Evolutionary conservation across 345 rosid species (phyloP).

Genomic region (Linum lewisii): DNA sequence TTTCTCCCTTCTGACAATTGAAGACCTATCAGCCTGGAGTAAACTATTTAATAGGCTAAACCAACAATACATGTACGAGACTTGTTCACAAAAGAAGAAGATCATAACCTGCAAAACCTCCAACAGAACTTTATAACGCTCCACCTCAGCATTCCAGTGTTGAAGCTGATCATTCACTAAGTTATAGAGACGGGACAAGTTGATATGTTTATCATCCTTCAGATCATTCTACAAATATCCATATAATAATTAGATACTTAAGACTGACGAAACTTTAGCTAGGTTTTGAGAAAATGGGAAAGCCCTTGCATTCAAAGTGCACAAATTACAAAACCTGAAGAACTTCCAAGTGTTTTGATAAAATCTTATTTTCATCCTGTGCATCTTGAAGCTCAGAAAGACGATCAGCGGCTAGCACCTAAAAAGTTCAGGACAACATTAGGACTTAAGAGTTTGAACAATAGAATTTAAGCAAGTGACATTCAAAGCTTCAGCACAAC

Average conservation of each 20-base stretch:
- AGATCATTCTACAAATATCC: constrained; percentile 48
- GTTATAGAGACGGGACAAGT: constrained; percentile 52
- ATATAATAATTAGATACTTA: constrained; percentile 13
- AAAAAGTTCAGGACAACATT: constrained; percentile 20
- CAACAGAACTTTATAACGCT: constrained; percentile 47
- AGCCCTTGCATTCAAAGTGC: constrained; percentile 7
- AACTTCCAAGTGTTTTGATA: constrained; percentile 65
- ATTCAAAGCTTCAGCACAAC: not conserved
- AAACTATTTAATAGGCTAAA: constrained; percentile 19
- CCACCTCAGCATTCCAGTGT: constrained; percentile 69
- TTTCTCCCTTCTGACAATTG: constrained; percentile 65
- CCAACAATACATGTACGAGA: constrained; percentile 11
- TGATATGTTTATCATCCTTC: constrained; percentile 70
- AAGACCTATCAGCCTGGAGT: constrained; percentile 71
- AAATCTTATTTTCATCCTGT: constrained; percentile 46
- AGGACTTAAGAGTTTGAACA: constrained; percentile 1
- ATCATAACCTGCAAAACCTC: constrained; percentile 65
- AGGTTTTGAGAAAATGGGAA: constrained; percentile 9
- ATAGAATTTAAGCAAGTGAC: constrained; percentile 3
- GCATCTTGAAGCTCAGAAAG: constrained; percentile 78
- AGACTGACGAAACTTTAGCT: not conserved
- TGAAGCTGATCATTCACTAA: constrained; percentile 72
- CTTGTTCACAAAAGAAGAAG: constrained; percentile 11
- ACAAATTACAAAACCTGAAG: constrained; percentile 45
- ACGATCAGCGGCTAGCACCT: constrained; percentile 74